Conservation (phyloP, 495 filamentous ascomycete genomes). For the Daldinia decipiens region DNA sequence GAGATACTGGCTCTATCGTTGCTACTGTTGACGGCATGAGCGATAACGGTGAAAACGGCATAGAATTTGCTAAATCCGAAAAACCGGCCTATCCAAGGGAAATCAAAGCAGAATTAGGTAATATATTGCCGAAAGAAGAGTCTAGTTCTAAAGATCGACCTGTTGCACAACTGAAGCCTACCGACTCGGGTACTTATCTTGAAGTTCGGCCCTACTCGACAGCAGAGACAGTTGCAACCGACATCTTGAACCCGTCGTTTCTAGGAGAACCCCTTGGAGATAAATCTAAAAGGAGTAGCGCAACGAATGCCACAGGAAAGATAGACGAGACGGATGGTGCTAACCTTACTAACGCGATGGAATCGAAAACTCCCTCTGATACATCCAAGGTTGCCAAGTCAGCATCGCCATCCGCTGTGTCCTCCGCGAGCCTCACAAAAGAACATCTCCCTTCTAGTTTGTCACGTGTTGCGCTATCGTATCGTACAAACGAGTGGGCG, state of each 20-base stretch:
- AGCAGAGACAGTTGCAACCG: conserved; percentile 44
- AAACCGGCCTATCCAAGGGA: conserved; percentile 31
- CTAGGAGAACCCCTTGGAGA: conserved; percentile 22
- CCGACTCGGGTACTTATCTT: conserved; percentile 1
- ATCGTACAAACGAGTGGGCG: conserved; percentile 96
- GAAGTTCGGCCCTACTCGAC: conserved; percentile 38
- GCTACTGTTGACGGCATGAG: conserved; percentile 65
- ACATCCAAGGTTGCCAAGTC: conserved; percentile 48
- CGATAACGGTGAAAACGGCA: conserved; percentile 48
- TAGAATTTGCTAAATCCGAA: conserved; percentile 13
- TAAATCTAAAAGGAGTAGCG: conserved; percentile 37
- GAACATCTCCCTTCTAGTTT: conserved; percentile 63
- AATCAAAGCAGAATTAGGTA: conserved; percentile 43
- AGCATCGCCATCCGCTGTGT: conserved; percentile 51
- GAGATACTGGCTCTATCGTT: conserved; percentile 60
- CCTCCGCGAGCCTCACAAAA: conserved; percentile 58
- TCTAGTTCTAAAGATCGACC: neutral
- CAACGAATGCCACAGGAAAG: conserved; percentile 31
- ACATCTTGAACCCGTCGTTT: conserved; percentile 37
- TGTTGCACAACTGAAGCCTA: conserved; percentile 4
- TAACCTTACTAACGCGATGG: conserved; percentile 20
- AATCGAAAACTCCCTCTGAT: conserved; percentile 32
- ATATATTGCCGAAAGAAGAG: conserved; percentile 18
- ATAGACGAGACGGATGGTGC: conserved; percentile 29
- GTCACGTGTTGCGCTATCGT: conserved; percentile 81